Base-by-base conservation (phyloP, 768 basidiomycete genomes). In the Boletales sp. region DNA sequence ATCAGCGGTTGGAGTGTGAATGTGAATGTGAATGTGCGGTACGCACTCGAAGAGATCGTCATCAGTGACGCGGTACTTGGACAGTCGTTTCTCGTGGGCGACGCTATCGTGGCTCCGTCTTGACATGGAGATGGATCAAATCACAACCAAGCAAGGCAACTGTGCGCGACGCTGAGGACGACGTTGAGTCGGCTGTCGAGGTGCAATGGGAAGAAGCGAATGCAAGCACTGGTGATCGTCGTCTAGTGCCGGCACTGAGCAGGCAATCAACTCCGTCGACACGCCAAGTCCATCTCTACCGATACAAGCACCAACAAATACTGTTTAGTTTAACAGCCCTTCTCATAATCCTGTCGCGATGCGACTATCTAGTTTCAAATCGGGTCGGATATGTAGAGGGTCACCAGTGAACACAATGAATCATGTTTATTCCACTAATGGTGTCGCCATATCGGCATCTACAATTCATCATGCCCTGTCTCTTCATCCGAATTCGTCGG, bases 41-140 rank as follows among this genome's bases (percentile, higher is more conserved):
- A 72, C 82, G 57, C 67, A 93, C 90, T 88, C 82, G 73, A 89
- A 90, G 59, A 93, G 73, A 64, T 93, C 90, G 50, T 92, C 89
- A 59, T 93, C 90, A 25, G 85, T 81, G 44, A 91, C 82, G 55
- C 84, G 79, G 70, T 87, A 79, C 66, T 84, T 86, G 57, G 86
- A 85, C 54, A 86, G 53, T 53, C 88, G 82, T 70, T 80, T 81
- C 66, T 87, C 83, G 57, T 86, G 84, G 54, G 83, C 76, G 58
- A 71, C 73, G 68, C 86, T 83, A 58, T 80, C 80, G 71, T 84
- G 79, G 74, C 89, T 92, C 66, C 87, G 80, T 70, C 78, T 81
- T 54, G 90, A 88, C 84, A 88, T 61, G 54, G 48, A 57, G 50
- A 61, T 52, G 53, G 46, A 32, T 40, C 61, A n/a, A 46, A 51